Conservation (phyloP, 2,329 filamentous ascomycete species). For the Claviceps sp. region DNA sequence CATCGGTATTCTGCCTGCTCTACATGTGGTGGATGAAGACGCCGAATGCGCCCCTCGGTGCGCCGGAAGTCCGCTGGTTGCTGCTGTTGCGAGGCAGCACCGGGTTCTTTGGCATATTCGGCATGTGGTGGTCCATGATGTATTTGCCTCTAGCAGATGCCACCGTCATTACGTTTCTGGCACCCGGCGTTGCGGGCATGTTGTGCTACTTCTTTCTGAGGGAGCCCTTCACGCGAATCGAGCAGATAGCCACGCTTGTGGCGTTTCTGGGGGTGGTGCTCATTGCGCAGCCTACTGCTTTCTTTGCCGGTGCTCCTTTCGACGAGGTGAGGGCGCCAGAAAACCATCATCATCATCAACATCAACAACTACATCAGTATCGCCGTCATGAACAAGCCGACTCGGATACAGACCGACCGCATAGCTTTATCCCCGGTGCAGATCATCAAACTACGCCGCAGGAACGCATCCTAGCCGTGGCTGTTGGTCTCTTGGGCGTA, state of each 20-base stretch:
- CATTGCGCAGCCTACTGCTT: conserved; percentile 58
- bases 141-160: conserved; percentile 80
- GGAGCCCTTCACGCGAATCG: conserved; percentile 65
- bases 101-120: conserved; percentile 69
- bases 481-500: conserved; percentile 62
- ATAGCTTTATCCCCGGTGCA: conserved; percentile 13
- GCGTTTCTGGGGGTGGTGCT: conserved; percentile 70
- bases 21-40: conserved; percentile 65
- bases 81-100: conserved; percentile 54
- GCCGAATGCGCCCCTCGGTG: conserved; percentile 58
- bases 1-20: conserved; percentile 46
- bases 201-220: conserved; percentile 60
- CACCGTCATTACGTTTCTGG: conserved; percentile 78
- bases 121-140: conserved; percentile 53
- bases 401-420: neutral
- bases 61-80: conserved; percentile 50
- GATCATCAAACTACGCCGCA: conserved; percentile 36
- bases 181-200: conserved; percentile 67
- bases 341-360: neutral
- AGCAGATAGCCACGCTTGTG: conserved; percentile 62
- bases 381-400: neutral
- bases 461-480: conserved; percentile 57
- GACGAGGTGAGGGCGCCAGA: conserved; percentile 1
- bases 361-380: neutral
- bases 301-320: conserved; percentile 27